Evolutionary conservation across 345 rosid genomes (phyloP), one percentile per base, ranked within the genome.

Genomic region (Erucastrum elatum): DNA sequence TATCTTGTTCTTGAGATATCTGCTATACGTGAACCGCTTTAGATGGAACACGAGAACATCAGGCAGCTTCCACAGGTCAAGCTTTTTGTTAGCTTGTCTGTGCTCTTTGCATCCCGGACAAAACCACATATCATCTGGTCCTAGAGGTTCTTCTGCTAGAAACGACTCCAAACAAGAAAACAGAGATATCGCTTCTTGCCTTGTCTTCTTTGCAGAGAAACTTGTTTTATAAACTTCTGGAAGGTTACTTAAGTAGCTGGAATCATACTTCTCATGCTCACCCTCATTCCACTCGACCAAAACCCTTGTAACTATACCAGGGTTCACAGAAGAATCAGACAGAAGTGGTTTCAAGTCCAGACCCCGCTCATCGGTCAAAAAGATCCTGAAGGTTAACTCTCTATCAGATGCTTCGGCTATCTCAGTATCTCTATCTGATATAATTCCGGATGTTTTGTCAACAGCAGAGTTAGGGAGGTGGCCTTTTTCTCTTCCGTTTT

Each of bases 81-180:
- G 87, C 85, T 95, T 93, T 88, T 95, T 93, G 60, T 88, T 85
- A 41, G 98, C 99, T 85, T 95, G 96, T 62, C 98, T 90, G 74
- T 95, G 94, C 77, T 91, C 93, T 83, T 95, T 93, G 86, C 99
- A 95, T 17, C 88, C 35, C 46, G 98, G 99, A 80, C 99, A 95
- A 77, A 87, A 93, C 99, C 99, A 95, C 99, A 95, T 95, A 75
- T 93, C 97, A 75, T 95, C 93, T 15, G 97, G 98, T 71, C 96
- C 99, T 3, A 93, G 84, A 34, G 99, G 99, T 62, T 95, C 99
- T 82, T 95, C 98, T 44, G 89, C 91, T 89, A 95, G 79, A 83
- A 90, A 93, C 17, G 92, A 96, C 77, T 93, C 99, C 86, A 95
- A 82, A 78, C 99, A 95, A 8, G 97, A 93, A 85, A 90, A 88